Evolutionary conservation across 768 basidiomycete species (phyloP), one percentile per base, ranked within the genome.

Genomic region (Multifurca ochricompacta): DNA sequence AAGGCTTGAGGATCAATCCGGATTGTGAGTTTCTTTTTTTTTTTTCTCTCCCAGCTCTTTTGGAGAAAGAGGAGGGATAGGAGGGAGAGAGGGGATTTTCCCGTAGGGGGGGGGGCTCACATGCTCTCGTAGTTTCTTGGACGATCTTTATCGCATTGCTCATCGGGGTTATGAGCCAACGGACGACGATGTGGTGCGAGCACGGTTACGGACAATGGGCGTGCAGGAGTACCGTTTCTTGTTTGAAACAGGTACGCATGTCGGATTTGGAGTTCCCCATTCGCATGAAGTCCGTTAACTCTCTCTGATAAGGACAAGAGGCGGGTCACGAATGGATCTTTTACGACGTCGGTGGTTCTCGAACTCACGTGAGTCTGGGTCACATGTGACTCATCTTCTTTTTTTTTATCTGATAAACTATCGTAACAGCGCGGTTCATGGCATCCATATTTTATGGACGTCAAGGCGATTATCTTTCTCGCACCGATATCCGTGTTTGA

Each of bases 401-500:
- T 21, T 11, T 7, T 6, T 4, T 34, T 25, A 18, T 40, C 46
- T 52, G 36, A 34, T 27, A 39, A 46, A 30, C 6, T 2, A 8
- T 37, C 23, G 10, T 8, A 16, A 11, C 43, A 60, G 59, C 47
- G 59, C 25, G 52, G 48, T 61, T 63, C 65, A 59, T 91, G 89
- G 88, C 81, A 80, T 64, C 80, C 85, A 3, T 90, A 83, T 67
- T 90, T 91, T 58, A 86, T 90, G 59, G 85, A 88, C 65, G 78
- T 85, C 49, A 81, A 88, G 68, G 81, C 87, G 1, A 87, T 91
- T 66, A 90, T 92, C 62, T 91, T 91, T 70, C 79, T 91, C 34
- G 85, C 84, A 67, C 73, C 75, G 59, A 83, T 91, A 62, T 88
- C 85, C 25, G 85, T 86, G 50, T 92, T 91, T 65, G 85, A 91